Conservation (phyloP, 192 early-diverging fungal genomes). For the Coemansia sp. region DNA sequence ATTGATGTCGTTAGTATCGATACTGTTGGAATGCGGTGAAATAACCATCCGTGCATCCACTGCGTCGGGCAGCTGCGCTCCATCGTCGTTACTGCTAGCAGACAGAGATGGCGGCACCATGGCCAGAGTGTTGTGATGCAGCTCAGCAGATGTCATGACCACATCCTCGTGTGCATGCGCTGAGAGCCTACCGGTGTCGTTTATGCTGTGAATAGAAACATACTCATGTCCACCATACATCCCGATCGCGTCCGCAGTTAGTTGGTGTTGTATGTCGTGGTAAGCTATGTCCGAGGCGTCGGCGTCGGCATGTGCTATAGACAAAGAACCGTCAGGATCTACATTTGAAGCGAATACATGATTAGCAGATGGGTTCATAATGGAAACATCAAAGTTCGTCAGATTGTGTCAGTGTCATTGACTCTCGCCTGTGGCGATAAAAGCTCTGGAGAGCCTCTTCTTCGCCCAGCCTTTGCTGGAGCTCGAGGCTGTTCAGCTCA, state of each 20-base stretch:
- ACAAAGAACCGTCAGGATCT: not conserved
- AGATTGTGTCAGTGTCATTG: not conserved
- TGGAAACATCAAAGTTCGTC: not conserved
- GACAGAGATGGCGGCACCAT: not conserved
- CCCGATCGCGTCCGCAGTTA: slow-evolving; percentile 3
- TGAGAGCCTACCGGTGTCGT: slow-evolving; percentile 1
- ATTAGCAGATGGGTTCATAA: not conserved
- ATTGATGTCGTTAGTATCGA: not conserved
- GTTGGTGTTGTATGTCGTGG: not conserved
- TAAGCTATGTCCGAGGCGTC: not conserved
- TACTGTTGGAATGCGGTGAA: not conserved
- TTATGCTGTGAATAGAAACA: slow-evolving; percentile 6
- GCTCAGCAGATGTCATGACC: slow-evolving; percentile 5
- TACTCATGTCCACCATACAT: slow-evolving; percentile 10
- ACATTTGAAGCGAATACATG: not conserved
- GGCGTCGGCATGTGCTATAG: not conserved
- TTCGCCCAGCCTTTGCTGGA: not conserved
- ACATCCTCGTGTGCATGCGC: not conserved
- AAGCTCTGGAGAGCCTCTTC: not conserved
- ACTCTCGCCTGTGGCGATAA: not conserved
- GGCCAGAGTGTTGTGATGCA: not conserved
- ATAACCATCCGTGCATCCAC: slow-evolving; percentile 9
- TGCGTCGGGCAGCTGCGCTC: not conserved
- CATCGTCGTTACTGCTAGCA: not conserved
- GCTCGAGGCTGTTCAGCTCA: not conserved